Evolutionary conservation across 2,329 filamentous ascomycete species (phyloP), one percentile per base, ranked within the genome.

Genomic region (Xylaria polymorpha): DNA sequence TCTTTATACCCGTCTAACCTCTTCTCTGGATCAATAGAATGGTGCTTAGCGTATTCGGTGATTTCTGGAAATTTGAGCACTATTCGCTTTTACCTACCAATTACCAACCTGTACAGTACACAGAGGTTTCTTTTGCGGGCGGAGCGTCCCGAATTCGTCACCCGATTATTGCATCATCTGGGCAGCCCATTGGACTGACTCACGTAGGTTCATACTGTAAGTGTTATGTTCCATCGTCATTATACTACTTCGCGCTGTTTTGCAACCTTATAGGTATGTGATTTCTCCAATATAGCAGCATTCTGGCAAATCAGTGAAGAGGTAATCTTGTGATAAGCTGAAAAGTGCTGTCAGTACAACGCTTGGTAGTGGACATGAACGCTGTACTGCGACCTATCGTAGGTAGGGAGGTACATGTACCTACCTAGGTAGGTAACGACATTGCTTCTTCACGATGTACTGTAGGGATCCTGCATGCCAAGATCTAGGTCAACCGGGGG

Each of bases 381-480:
- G 46, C 46, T 32, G 10, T n/a, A 18, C 15, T 37, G 32, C 25
- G 10, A 53, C 39, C 39, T 15, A 41, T 8, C 15, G 25, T 4
- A 29, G 25, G 25, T n/a, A 53, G 50, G 25, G 15, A 53, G 29
- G 32, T 22, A 14, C 35, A 39, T 18, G 22, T n/a, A n/a, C n/a
- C n/a, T 35, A 43, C 18, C 10, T 48, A 20, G 7, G n/a, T 41
- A 25, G 37, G 20, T 41, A 57, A 35, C 6, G 39, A 55, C 10
- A 37, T 1, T 22, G 22, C 55, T 57, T 39, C 32, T 56, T 56
- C 51, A 39, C 32, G 35, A 58, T 58, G 55, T n/a, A n/a, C n/a
- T n/a, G n/a, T 37, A 58, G 55, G 55, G 55, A 43, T 58, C 37
- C 37, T 44, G 55, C 55, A 58, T 58, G 55, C 39, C 55, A 57